A percentile compares a stretch with the other conserved stretches of the same genome.
phyloP scores from a whole-genome alignment of 2,329 filamentous ascomycete species.

The Curvularia verruculosa region DNA sequence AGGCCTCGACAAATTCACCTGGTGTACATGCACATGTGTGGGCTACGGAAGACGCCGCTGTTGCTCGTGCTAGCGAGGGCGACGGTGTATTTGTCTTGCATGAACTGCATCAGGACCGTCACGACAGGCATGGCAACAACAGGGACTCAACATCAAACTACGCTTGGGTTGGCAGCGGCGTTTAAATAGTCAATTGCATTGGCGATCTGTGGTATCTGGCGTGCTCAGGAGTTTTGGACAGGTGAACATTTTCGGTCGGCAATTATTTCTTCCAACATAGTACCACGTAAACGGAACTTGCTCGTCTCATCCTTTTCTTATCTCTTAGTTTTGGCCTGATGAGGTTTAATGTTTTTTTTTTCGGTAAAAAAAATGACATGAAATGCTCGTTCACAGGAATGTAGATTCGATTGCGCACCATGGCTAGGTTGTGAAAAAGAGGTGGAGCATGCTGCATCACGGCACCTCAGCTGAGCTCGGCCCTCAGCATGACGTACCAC shows the following conservation, averaged over 20 bases:
- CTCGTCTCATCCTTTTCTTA: background rate
- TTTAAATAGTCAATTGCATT: background rate
- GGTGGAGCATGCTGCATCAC: conserved; percentile 3
- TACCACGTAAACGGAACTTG: background rate
- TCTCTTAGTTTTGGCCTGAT: background rate
- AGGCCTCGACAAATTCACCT: background rate
- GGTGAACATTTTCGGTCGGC: background rate
- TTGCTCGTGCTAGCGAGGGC: conserved; percentile 5
- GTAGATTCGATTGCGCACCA: background rate
- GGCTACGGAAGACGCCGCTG: conserved; percentile 22
- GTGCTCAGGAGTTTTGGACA: background rate
- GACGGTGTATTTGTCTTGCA: conserved; percentile 34
- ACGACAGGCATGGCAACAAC: conserved; percentile 12
- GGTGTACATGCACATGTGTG: conserved; percentile 33
- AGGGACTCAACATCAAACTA: conserved; percentile 10
- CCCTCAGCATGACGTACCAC: background rate
- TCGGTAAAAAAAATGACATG: background rate
- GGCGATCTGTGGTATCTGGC: too few relatives aligned
- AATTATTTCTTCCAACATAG: background rate
- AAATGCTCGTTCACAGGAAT: background rate
- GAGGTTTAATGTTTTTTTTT: too few relatives aligned
- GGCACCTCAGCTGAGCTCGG: background rate
- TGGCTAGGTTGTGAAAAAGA: conserved; percentile 1
- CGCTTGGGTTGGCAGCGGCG: background rate
- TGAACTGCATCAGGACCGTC: conserved; percentile 31